phyloP scores from a whole-genome alignment of 2,329 filamentous ascomycete genomes.

The Neurospora crassa region DNA sequence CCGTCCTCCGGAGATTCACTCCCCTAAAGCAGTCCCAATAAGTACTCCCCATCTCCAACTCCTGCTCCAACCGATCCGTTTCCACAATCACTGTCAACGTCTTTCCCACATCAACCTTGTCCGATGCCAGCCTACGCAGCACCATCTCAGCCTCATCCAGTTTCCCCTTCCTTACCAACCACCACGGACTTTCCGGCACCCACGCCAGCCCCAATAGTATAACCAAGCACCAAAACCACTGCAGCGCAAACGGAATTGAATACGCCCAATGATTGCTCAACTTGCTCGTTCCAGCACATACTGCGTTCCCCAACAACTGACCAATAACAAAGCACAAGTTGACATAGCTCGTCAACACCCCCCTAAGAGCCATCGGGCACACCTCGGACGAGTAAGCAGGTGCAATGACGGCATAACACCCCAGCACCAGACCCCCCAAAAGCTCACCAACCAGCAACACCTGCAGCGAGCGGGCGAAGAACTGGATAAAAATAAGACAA shows the following conservation, averaged over 20 bases:
- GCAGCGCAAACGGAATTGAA: constrained; percentile 37
- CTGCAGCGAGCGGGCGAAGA: constrained; percentile 47
- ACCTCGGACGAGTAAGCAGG: constrained; percentile 54
- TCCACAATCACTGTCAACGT: constrained; percentile 47
- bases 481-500: constrained; percentile 51
- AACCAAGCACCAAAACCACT: constrained; percentile 40
- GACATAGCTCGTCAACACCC: constrained; percentile 48
- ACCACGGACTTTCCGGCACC: constrained; percentile 41
- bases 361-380: constrained; percentile 47
- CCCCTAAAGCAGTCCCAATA: constrained; percentile 43
- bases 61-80: constrained; percentile 46
- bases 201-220: constrained; percentile 36
- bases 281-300: constrained; percentile 32
- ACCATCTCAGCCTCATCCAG: constrained; percentile 30
- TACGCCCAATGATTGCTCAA: constrained; percentile 38
- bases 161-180: constrained; percentile 35
- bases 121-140: constrained; percentile 34
- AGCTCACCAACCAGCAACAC: constrained; percentile 52
- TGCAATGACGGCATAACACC: constrained; percentile 49
- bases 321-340: constrained; percentile 56
- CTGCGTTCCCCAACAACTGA: constrained; percentile 43
- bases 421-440: constrained; percentile 50
- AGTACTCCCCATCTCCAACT: constrained; percentile 36
- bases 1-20: constrained; percentile 40
- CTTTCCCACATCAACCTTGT: constrained; percentile 35